Evolutionary conservation across 169 alveolate species (phyloP), one percentile per base, ranked within the genome.

Genomic region (Plasmodium malariae): DNA sequence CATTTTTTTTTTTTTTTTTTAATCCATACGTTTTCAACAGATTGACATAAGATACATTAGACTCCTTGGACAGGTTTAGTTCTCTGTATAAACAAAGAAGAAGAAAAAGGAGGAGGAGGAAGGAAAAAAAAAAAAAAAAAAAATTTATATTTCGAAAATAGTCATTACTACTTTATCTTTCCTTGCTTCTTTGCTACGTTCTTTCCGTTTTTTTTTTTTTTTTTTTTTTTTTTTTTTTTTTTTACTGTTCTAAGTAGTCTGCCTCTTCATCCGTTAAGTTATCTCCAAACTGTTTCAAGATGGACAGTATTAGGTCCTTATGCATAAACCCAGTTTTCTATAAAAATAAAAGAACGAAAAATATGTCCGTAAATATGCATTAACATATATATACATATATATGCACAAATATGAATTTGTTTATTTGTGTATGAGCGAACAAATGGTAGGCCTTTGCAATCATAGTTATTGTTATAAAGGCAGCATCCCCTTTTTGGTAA

Each of bases 281-380:
- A 36, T 78, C 89, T 21, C 89, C 89, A 24, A 78, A 78, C 49
- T 78, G 76, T 68, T 55, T 78, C 40, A 78, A 49, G 21, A 78
- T 78, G 43, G 43, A 43, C 71, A 78, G n/a, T 24, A 78, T 26
- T 14, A 78, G 62, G 9, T 78, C 76, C 78, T 78, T 78, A 69
- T 78, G 89, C 89, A 78, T 78, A 26, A 62, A 55, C 4, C 89
- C 89, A 17, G 89, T 78, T 78, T 78, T 78, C 89, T 78, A 68
- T 78, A 43, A n/a, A 62, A 37, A 32, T 19, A 60, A 68, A 17
- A 30, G 26, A 0, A 36, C 34, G 26, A 30, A 59, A 12, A 5
- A 63, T 19, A 57, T 48, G 19, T 40, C 1, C 2, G 34, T 21
- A 71, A 12, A 51, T 30, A 19, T 48, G 67, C n/a, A 63, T 26